phyloP scores from a whole-genome alignment of 768 basidiomycete genomes.

The Mycena venus region DNA sequence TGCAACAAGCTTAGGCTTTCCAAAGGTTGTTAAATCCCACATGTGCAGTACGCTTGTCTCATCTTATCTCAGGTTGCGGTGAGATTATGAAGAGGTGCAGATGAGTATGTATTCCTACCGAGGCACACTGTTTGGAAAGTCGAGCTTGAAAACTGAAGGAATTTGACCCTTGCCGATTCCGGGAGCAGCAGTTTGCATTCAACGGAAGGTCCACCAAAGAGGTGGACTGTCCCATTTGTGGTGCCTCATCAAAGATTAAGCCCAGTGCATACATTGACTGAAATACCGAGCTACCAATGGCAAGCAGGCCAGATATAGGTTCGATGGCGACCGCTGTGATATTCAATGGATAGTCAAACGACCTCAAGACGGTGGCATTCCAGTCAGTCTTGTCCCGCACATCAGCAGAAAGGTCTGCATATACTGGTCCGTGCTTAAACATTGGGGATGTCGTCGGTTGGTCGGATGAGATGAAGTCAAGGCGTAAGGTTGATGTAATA shows the following conservation, averaged over 20 bases:
- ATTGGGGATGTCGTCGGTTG: slow-evolving; percentile 43
- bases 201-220: slow-evolving; percentile 80
- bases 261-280: background rate
- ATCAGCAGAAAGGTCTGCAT: slow-evolving; percentile 69
- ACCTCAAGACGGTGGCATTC: slow-evolving; percentile 64
- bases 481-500: background rate
- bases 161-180: slow-evolving; percentile 63
- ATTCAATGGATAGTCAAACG: slow-evolving; percentile 64
- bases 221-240: slow-evolving; percentile 67
- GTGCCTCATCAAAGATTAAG: slow-evolving; percentile 63
- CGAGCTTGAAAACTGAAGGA: slow-evolving; percentile 72
- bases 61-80: slow-evolving; percentile 51
- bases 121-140: slow-evolving; percentile 70
- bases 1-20: slow-evolving; percentile 64
- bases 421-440: slow-evolving; percentile 56
- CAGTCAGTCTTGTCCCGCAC: slow-evolving; percentile 70
- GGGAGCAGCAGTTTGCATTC: slow-evolving; percentile 62
- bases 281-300: slow-evolving; percentile 58
- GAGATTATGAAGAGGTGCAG: background rate
- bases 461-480: background rate
- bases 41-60: slow-evolving; percentile 67
- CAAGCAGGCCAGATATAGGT: slow-evolving; percentile 72
- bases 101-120: slow-evolving; percentile 55
- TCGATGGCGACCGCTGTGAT: slow-evolving; percentile 69
- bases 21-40: slow-evolving; percentile 69